Evolutionary conservation across 129 eudicot genomes (phyloP).

Genomic region (Chrysanthemum lavandulifolium): DNA sequence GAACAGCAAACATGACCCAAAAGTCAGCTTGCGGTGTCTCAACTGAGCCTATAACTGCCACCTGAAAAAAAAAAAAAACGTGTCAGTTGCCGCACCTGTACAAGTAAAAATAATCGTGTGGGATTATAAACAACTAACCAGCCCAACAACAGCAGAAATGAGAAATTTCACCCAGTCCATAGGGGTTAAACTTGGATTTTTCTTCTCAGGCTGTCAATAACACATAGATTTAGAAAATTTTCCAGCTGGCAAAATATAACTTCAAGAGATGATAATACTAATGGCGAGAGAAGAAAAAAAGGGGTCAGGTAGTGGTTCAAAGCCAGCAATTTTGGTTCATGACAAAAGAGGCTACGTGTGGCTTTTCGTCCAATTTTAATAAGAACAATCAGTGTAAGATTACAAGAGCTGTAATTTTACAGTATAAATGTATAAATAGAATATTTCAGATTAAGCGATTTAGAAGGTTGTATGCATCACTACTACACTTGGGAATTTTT

Average conservation of each 20-base stretch:
- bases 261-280: not conserved
- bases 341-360: too few species aligned
- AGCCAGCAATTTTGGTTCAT: not conserved
- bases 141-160: slow-evolving; percentile 81
- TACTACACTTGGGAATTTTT: not conserved
- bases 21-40: slow-evolving; percentile 90
- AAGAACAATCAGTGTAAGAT: not conserved
- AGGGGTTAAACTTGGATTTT: slow-evolving; percentile 95
- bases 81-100: slow-evolving; percentile 1
- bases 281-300: not conserved
- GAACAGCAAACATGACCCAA: slow-evolving; percentile 92
- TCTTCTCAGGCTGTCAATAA: slow-evolving; percentile 82
- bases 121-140: slow-evolving; percentile 51
- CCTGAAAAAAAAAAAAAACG: slow-evolving; percentile 45
- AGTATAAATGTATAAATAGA: not conserved
- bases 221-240: not conserved
- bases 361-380: not conserved
- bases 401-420: not conserved
- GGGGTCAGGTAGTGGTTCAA: not conserved
- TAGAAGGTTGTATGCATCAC: not conserved
- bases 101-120: not conserved
- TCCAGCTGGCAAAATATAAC: not conserved
- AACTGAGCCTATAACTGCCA: slow-evolving; percentile 71
- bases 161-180: slow-evolving; percentile 98
- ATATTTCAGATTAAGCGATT: not conserved